Evolutionary conservation across 2,329 filamentous ascomycete genomes (phyloP).

Genomic region (Chrysoporthe cubensis): DNA sequence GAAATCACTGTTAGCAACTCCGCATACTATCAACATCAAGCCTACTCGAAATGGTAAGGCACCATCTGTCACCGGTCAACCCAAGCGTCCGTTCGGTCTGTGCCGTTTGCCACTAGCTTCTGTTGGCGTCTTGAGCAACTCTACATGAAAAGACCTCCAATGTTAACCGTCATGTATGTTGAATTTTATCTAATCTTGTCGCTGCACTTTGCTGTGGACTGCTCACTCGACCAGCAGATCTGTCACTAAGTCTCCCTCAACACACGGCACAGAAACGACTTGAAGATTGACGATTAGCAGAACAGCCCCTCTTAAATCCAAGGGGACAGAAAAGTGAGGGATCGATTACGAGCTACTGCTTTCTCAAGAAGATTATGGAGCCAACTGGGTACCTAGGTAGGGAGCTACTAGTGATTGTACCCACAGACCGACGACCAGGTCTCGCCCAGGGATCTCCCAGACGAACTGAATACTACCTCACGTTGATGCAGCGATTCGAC

Average conservation of each 20-base stretch:
- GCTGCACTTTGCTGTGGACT: not conserved
- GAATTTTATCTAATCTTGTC: not conserved
- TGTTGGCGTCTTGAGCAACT: not conserved
- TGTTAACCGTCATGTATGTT: not conserved
- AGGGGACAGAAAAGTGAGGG: not conserved
- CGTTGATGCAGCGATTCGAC: not conserved
- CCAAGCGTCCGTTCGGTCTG: not conserved
- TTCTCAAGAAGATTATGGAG: not conserved
- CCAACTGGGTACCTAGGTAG: no score
- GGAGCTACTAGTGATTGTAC: not conserved
- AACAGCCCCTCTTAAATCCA: not conserved
- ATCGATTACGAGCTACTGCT: not conserved
- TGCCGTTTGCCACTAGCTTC: not conserved
- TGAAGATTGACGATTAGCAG: no score
- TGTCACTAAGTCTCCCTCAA: not conserved
- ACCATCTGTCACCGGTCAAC: not conserved
- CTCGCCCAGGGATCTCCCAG: not conserved
- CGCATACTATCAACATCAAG: not conserved
- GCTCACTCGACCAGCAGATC: not conserved
- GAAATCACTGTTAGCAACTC: not conserved
- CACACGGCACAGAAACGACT: no score
- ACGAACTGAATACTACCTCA: not conserved
- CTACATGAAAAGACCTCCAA: not conserved
- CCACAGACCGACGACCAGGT: not conserved
- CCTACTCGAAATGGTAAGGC: not conserved